Evolutionary conservation across 2,329 filamentous ascomycete genomes (phyloP).

Genomic region (Zasmidium citrigriseum): DNA sequence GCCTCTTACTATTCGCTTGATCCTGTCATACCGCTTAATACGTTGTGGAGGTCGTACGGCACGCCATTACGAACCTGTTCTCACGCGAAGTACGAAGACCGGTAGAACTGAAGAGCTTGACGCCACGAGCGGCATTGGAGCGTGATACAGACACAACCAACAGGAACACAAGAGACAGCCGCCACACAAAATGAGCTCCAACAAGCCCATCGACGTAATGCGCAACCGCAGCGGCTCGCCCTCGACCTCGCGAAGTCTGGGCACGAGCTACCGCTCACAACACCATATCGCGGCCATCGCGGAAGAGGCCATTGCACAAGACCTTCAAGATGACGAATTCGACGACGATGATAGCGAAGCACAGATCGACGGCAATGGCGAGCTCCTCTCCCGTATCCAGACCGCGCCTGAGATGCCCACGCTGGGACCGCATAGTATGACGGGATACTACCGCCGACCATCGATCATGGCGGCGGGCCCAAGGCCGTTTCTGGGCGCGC

Average conservation of each 20-base stretch:
- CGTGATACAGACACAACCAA: no score
- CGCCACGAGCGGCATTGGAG: no score
- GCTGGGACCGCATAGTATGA: conserved; percentile 50
- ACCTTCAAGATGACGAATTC: conserved; percentile 30
- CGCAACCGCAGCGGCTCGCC: conserved; percentile 20
- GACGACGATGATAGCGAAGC: conserved; percentile 20
- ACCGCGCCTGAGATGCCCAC: conserved; percentile 15
- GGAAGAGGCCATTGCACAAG: conserved; percentile 34
- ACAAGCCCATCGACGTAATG: conserved; percentile 4
- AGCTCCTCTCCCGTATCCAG: conserved; percentile 16
- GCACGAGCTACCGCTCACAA: conserved; percentile 29
- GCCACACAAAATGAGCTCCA: neutral
- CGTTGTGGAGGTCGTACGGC: no score
- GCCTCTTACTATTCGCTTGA: no score
- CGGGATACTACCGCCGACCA: conserved; percentile 72
- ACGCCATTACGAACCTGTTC: no score
- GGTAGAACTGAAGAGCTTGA: no score
- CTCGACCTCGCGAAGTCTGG: conserved; percentile 26
- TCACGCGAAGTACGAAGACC: no score
- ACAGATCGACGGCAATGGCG: conserved; percentile 15
- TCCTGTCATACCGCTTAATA: no score
- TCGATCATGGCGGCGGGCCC: conserved; percentile 73
- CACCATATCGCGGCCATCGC: conserved; percentile 30
- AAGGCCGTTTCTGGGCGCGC: conserved; percentile 69
- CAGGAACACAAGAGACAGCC: neutral